These are phyloP conservation scores for Sporothrix phasma DNA, from an alignment of 2,329 filamentous ascomycete genomes.

Conservation along the genomic window DNA sequence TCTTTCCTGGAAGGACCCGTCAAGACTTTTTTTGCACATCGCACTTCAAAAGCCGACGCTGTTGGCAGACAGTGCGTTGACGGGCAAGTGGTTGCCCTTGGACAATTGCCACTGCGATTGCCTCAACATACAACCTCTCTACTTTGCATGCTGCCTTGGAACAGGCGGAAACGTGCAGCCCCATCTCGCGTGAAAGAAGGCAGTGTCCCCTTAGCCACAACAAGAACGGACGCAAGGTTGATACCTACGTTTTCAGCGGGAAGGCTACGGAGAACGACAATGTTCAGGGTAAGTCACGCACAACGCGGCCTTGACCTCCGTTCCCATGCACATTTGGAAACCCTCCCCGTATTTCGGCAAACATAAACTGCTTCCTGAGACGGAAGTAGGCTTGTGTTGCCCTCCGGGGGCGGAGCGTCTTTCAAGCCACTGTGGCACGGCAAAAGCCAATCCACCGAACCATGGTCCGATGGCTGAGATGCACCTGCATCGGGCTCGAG, in stretches of 20 bases:
- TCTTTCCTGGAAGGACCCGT: not conserved
- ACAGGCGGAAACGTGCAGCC: not conserved
- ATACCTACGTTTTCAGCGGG: too few species aligned
- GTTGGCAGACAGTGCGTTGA: not conserved
- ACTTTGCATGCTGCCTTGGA: slow-evolving; percentile 4
- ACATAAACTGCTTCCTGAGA: not conserved
- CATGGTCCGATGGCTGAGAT: slow-evolving; percentile 2
- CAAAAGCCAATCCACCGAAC: too few species aligned
- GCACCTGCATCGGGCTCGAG: not conserved
- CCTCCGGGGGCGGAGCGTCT: not conserved
- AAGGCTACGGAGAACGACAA: too few species aligned
- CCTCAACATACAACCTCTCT: not conserved
- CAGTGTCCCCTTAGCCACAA: not conserved
- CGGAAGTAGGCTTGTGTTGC: not conserved
- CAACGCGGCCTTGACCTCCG: not conserved
- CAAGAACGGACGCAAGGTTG: not conserved
- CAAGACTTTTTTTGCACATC: not conserved
- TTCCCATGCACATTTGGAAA: not conserved
- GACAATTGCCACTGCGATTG: not conserved
- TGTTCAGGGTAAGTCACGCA: too few species aligned
- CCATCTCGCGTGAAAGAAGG: not conserved
- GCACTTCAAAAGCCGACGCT: not conserved
- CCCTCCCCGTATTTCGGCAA: not conserved
- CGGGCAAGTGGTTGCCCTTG: not conserved
- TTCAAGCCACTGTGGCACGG: not conserved